Evolutionary conservation across 2,329 filamentous ascomycete species (phyloP).

Genomic region (Pezicula radicicola): DNA sequence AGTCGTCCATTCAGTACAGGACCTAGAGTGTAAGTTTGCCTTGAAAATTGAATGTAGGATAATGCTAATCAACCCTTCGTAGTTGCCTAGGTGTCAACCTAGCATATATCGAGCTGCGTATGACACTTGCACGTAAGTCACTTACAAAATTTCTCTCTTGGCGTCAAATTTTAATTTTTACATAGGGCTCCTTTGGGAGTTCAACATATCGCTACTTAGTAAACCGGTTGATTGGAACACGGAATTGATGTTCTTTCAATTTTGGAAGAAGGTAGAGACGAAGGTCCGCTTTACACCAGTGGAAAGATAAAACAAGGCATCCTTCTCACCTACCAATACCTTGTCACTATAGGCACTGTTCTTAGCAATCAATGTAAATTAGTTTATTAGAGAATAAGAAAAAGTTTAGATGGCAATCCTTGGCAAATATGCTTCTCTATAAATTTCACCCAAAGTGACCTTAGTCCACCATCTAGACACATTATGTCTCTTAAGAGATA

Average conservation of each 20-base stretch:
- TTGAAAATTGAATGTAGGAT: neutral
- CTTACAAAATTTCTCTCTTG: neutral
- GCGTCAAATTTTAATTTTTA: neutral
- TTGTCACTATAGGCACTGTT: too few species aligned
- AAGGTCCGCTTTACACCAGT: neutral
- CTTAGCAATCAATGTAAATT: too few species aligned
- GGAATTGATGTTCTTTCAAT: neutral
- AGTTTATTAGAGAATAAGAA: too few species aligned
- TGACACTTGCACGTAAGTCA: neutral
- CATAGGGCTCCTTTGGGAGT: neutral
- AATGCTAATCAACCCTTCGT: neutral
- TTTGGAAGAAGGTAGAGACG: neutral
- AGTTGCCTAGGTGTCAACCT: neutral
- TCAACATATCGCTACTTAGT: neutral
- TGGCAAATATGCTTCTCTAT: too few species aligned
- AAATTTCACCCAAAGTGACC: too few species aligned
- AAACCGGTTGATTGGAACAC: neutral
- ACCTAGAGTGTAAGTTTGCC: neutral
- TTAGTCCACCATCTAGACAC: too few species aligned
- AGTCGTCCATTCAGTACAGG: conserved; percentile 22
- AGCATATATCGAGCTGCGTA: neutral
- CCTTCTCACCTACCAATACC: too few species aligned
- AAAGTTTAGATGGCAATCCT: too few species aligned
- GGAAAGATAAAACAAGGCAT: too few species aligned
- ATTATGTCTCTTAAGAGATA: too few species aligned